Evolutionary conservation across 164 flowering plant genomes (phyloP), one percentile per base, ranked within the genome.

Genomic region (Chimonanthus praecox): DNA sequence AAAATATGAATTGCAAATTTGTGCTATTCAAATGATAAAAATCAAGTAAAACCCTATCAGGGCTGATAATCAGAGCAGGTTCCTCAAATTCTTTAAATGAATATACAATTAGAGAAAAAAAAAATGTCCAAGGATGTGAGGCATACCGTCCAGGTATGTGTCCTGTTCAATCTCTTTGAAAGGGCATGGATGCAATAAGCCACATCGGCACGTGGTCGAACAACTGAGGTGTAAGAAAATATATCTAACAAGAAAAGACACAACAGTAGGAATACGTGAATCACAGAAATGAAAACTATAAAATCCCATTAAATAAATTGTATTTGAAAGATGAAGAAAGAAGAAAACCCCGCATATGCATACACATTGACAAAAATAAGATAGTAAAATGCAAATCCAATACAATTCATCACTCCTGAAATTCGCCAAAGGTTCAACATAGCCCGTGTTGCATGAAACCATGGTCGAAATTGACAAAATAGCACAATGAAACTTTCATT

Each of bases 171-270:
- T 85, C 99, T 84, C 77, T 84, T 88, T 3, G 96, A 63, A 63
- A 95, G 87, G 43, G 97, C 92, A 78, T 93, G 92, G 72, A 95
- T 95, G 79, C 99, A 95, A 70, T 91, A 95, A 20, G 94, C 92
- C 20, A 95, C 97, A 80, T 93, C 99, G 60, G 99, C 97, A 9
- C 99, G 84, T 20, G 99, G 99, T 3, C 88, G 85, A 62, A 79
- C 75, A 3, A 82, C 87, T 5, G 97, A 87, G 66, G 96, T 90
- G 0, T 97, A 93, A 2, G 86, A 80, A 76, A 88, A 88, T 10
- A 95, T 89, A 78, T 83, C 99, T 95, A 69, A 46, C 10, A 7
- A 67, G 43, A 69, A 45, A 69, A 51, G 18, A n/a, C n/a, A 3
- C 65, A 45, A 50, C 6, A 16, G 43, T 15, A 58, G 8, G 7